Base-by-base conservation (phyloP, 768 basidiomycete genomes). In the Roridomyces roridus region DNA sequence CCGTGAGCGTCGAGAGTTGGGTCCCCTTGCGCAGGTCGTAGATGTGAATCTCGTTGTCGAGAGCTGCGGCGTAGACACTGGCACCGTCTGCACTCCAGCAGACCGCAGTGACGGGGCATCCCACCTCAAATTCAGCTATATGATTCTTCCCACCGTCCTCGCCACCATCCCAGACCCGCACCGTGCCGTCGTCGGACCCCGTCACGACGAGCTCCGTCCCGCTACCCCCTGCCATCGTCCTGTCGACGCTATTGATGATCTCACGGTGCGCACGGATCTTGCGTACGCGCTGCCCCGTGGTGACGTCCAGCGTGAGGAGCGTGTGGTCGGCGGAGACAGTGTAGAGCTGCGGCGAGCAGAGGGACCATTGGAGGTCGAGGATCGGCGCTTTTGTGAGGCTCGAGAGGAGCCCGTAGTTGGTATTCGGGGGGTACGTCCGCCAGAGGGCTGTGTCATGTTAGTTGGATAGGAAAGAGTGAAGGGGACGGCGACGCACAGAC, bases 21-120 rank as follows among this genome's bases (percentile, higher is more conserved):
- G 88, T 85, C 56, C 85, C 77, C 74, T 94, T 96, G 67, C 96
- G 85, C 40, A 98, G 74, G 75, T 98, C 96, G 70, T 91, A 95
- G 67, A 96, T 95, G 70, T 98, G 95, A 58, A 99, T 89, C 71
- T 94, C 94, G 64, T 99, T 99, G 74, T 99, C 96, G 66, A 98
- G 72, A 14, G 92, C 94, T 5, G 89, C 96, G n/a, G 93, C 84
- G 63, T 93, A 99, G 29, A 97, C 81, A 55, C 85, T 89, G 55
- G 90, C 82, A 2, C 94, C 97, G 68, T 99, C 97, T 18, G 85
- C 86, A 70, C 91, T 90, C 95, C 92, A 98, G 64, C 88, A 89
- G 0, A 96, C 96, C 1, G 89, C 81, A 14, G 96, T 99, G 28
- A 94, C 91, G 0, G 97, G 96, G 67, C 91, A 94, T 5, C 92